These are phyloP conservation scores for Acephala macrosclerotiorum DNA, from an alignment of 2,329 filamentous ascomycete species.

Conservation along the genomic window DNA sequence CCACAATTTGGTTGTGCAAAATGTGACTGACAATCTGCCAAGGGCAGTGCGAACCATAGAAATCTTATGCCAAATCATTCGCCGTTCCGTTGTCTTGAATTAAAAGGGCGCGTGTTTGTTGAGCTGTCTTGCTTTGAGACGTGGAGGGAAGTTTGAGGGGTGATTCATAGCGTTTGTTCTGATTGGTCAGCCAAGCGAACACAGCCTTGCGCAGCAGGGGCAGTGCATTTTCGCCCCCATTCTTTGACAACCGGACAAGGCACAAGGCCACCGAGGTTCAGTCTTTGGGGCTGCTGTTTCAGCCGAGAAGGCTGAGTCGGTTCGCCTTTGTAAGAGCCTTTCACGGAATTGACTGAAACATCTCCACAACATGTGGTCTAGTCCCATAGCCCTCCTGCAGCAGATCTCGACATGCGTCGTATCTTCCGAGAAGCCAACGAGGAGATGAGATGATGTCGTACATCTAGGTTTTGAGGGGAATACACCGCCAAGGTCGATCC, in stretches of 20 bases:
- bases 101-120: background rate
- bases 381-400: background rate
- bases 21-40: constrained; percentile 6
- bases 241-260: background rate
- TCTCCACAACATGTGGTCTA: background rate
- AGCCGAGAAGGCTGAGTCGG: background rate
- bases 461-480: background rate
- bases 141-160: background rate
- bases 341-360: background rate
- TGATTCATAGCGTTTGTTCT: background rate
- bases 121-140: background rate
- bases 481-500: background rate
- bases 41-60: background rate
- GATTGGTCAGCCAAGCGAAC: constrained; percentile 1
- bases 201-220: background rate
- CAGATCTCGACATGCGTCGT: background rate
- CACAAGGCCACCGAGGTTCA: background rate
- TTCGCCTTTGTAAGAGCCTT: background rate
- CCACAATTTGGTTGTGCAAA: background rate
- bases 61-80: background rate
- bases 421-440: background rate
- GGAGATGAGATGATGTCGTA: background rate
- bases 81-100: background rate
- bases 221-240: background rate
- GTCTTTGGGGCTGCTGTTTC: background rate